These are phyloP conservation scores for Ocimum tenuiflorum DNA, from an alignment of 257 asterid genomes.

Conservation along the genomic window DNA sequence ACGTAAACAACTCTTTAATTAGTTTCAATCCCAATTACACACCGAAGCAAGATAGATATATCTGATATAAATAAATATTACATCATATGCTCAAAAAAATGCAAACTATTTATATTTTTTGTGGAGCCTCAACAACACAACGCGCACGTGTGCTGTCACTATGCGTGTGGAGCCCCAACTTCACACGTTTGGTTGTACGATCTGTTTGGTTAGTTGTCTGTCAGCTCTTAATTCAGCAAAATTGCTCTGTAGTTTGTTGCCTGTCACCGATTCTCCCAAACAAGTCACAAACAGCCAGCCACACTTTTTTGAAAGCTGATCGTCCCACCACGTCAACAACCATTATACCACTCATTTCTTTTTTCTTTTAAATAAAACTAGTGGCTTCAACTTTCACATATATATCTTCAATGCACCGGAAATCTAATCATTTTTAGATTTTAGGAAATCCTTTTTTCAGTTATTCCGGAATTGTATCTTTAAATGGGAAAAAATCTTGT, in stretches of 20 bases:
- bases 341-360: slow-evolving; percentile 6
- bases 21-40: too few relatives aligned
- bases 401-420: too few relatives aligned
- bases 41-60: too few relatives aligned
- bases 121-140: neutral
- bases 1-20: too few relatives aligned
- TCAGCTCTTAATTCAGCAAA: neutral
- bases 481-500: too few relatives aligned
- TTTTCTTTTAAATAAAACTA: neutral
- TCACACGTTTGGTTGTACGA: slow-evolving; percentile 15
- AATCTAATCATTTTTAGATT: too few relatives aligned
- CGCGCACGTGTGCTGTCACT: slow-evolving; percentile 13
- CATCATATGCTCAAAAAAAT: too few relatives aligned
- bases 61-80: too few relatives aligned
- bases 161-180: slow-evolving; percentile 16
- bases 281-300: slow-evolving; percentile 1
- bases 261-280: neutral
- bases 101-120: too few relatives aligned
- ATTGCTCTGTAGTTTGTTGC: neutral
- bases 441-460: too few relatives aligned
- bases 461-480: too few relatives aligned
- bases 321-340: slow-evolving; percentile 19
- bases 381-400: too few relatives aligned
- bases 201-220: neutral
- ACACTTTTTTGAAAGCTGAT: neutral